Evolutionary conservation across 2,329 filamentous ascomycete species (phyloP), one percentile per base, ranked within the genome.

Genomic region (Ophiosphaerella herpotricha): DNA sequence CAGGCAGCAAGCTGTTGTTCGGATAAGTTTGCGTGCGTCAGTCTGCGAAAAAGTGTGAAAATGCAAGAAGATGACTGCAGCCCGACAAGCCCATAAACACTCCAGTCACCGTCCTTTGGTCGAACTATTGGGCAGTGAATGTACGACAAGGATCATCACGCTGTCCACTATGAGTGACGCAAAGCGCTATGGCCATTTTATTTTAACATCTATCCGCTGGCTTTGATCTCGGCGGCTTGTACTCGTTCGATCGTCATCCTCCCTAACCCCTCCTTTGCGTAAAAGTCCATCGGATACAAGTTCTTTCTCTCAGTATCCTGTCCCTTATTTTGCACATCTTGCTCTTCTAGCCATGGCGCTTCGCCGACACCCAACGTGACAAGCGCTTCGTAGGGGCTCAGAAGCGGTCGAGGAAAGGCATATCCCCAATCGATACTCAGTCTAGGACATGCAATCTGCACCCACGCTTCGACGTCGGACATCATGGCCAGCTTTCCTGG

Each of bases 341-440:
- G 58, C 49, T 80, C 13, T 80, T 86, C 90, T 85, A 96, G 46
- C 78, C 78, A 80, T 2, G 65, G 64, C 40, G 89, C 89, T 60
- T 94, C 83, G 57, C 82, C 84, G 54, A 86, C 86, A 3, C 89
- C 91, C 40, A 99, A 75, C n/a, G 91, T 90, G 31, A 99, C 87
- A 51, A 97, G 81, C 6, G 94, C 94, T 77, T 99, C 94, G 63
- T 99, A 97, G 2, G 94, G 93, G 44, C 93, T 97, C 68, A 99
- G 74, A 50, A 99, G 72, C 40, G 94, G 94, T 39, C 90, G 78
- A 1, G 91, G 84, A 69, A 99, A 99, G 0, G 94, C 94, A 76
- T 97, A 97, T 0, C 94, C 94, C 94, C 94, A 99, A 75, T 99
- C 94, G 61, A 99, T 99, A 73, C 93, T 97, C 70, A 99, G 70